Evolutionary conservation across 1,139 yeast species (phyloP), one percentile per base, ranked within the genome.

Genomic region (Hansenula lynferdii): DNA sequence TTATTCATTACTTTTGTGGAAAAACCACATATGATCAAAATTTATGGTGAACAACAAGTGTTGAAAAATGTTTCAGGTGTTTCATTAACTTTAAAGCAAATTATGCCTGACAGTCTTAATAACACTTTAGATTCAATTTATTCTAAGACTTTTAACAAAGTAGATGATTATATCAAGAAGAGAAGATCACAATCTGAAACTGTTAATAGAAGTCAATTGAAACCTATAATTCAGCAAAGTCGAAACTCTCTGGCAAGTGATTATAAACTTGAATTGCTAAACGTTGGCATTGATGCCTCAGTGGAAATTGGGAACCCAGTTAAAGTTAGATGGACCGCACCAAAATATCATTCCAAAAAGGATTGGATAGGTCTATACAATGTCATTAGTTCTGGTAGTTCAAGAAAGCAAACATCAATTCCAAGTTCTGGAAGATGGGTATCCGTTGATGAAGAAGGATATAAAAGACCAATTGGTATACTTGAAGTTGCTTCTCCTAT

Each of bases 331-430:
- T 85, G 86, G 82, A 60, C 62, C 25, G 66, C 82, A 0, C 86
- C 86, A 9, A 58, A 58, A 7, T 57, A 58, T 15, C 69, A 65
- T 38, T 50, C 65, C 22, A 47, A 53, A 5, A 69, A 67, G 36
- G 94, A 85, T 56, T 85, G 96, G 96, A 73, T 85, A 47, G 95
- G 94, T 1, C 62, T 85, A 35, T 86, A 85, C 61, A 76, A 75
- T 41, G 72, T 83, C 16, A 67, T 76, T 18, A 85, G 77, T 47
- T 78, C 86, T 17, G 72, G 80, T 8, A 67, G 69, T 32, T 76
- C 85, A 9, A 67, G 79, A 38, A 72, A 71, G 31, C 72, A 70
- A 37, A 85, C 95, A 0, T 64, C 73, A 33, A 65, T 80, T 18
- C 70, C 87, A 12, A 80, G 92, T 12, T 62, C 74, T 22, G 86